Conservation (phyloP, 2,329 filamentous ascomycete species). For the Talaromyces marneffei region DNA sequence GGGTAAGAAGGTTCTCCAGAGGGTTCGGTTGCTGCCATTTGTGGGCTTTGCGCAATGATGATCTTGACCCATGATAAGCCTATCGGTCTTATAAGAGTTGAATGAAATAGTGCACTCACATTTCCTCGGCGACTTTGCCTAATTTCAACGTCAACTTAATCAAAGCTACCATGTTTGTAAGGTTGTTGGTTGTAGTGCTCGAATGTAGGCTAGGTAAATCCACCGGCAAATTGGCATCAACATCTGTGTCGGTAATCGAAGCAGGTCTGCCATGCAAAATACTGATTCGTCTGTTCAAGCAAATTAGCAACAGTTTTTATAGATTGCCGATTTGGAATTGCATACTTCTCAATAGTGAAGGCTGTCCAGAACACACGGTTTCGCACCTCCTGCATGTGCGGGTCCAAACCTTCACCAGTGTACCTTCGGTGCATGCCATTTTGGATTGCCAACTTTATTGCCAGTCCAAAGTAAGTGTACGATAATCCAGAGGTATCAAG, state of each 20-base stretch:
- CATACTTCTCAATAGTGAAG: constrained; percentile 52
- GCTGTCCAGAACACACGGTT: constrained; percentile 55
- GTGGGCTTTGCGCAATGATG: constrained; percentile 34
- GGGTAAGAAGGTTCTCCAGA: constrained; percentile 34
- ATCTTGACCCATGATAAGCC: constrained; percentile 22
- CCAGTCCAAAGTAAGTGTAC: constrained; percentile 53
- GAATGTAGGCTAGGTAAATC: constrained; percentile 43
- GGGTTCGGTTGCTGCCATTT: constrained; percentile 37
- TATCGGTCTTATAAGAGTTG: constrained; percentile 17
- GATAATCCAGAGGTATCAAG: constrained; percentile 53
- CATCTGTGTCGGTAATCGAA: constrained; percentile 49
- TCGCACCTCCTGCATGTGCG: constrained; percentile 47
- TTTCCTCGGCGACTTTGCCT: constrained; percentile 37
- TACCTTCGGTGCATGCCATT: constrained; percentile 56
- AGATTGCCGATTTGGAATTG: background rate
- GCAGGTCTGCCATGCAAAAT: constrained; percentile 53
- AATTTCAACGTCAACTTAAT: constrained; percentile 42
- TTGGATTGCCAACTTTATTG: constrained; percentile 53
- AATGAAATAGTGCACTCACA: constrained; percentile 23
- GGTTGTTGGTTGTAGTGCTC: constrained; percentile 38
- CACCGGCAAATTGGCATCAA: constrained; percentile 50
- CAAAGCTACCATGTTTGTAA: constrained; percentile 44
- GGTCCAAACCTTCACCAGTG: constrained; percentile 43
- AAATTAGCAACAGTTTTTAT: constrained; percentile 10
- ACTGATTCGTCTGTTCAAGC: constrained; percentile 43